These are phyloP conservation scores for Hippophae tibetana DNA, from an alignment of 306 rosid species.

Conservation along the genomic window DNA sequence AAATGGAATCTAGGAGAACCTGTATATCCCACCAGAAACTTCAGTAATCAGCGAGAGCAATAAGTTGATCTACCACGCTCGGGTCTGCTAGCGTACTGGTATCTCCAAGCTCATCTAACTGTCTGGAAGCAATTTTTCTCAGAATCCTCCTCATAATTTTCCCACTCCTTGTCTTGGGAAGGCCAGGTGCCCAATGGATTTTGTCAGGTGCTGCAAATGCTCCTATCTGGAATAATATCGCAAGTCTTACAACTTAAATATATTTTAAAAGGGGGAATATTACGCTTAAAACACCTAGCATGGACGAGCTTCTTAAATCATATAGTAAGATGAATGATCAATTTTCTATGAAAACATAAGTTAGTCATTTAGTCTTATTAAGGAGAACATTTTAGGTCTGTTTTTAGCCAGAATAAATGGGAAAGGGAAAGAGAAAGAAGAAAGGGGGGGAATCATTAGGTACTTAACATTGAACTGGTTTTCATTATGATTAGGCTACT, in stretches of 20 bases:
- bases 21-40: constrained; percentile 11
- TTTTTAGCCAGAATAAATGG: too few species aligned
- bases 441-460: too few species aligned
- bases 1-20: neutral
- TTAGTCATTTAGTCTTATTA: too few species aligned
- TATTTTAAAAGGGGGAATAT: neutral
- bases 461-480: neutral
- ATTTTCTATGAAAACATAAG: too few species aligned
- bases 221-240: constrained; percentile 65
- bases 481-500: neutral
- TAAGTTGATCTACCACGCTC: constrained; percentile 73
- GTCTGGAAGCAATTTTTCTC: constrained; percentile 86
- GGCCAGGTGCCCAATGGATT: constrained; percentile 99
- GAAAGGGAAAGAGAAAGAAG: too few species aligned
- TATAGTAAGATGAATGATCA: too few species aligned
- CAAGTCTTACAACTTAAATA: neutral
- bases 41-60: constrained; percentile 56
- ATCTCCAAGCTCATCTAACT: constrained; percentile 88
- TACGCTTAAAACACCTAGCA: neutral
- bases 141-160: constrained; percentile 97
- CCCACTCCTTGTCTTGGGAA: constrained; percentile 97
- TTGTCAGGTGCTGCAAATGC: constrained; percentile 96
- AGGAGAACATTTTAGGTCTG: too few species aligned
- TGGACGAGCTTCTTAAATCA: too few species aligned
- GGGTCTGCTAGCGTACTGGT: constrained; percentile 96